Evolutionary conservation across 768 basidiomycete genomes (phyloP).

Genomic region (Macrolepiota albuminosa): DNA sequence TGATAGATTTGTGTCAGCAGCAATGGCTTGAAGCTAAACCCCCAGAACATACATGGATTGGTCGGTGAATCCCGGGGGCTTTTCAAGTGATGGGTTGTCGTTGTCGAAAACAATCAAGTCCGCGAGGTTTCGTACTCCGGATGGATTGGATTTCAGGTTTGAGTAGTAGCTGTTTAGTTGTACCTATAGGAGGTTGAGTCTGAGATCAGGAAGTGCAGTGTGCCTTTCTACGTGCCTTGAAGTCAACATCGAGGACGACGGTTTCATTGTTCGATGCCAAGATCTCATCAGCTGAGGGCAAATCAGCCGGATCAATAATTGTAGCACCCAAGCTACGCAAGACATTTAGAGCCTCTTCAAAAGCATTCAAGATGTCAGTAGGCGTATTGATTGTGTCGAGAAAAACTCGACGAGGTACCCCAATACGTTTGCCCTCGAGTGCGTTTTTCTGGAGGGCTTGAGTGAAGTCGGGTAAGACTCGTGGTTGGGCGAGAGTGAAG

Average conservation of each 20-base stretch:
- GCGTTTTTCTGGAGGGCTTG: constrained; percentile 45
- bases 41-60: constrained; percentile 30
- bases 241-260: constrained; percentile 49
- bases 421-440: constrained; percentile 47
- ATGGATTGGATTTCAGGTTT: constrained; percentile 45
- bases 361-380: constrained; percentile 31
- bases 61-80: constrained; percentile 31
- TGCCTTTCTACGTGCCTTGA: constrained; percentile 39
- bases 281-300: constrained; percentile 51
- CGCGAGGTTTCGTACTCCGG: constrained; percentile 49
- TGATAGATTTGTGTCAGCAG: constrained; percentile 7
- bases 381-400: constrained; percentile 29
- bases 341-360: constrained; percentile 33
- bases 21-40: not conserved
- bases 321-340: constrained; percentile 40
- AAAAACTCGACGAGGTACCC: constrained; percentile 43
- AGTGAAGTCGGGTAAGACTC: constrained; percentile 48
- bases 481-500: constrained; percentile 49
- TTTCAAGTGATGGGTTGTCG: constrained; percentile 46
- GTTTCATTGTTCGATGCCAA: constrained; percentile 46
- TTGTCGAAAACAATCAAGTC: constrained; percentile 57
- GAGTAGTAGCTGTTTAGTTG: constrained; percentile 46
- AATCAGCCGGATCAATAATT: constrained; percentile 58
- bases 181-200: constrained; percentile 29
- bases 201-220: not conserved